These are phyloP conservation scores for Fusarium verrucosum DNA, from an alignment of 2,329 filamentous ascomycete species.

Conservation along the genomic window DNA sequence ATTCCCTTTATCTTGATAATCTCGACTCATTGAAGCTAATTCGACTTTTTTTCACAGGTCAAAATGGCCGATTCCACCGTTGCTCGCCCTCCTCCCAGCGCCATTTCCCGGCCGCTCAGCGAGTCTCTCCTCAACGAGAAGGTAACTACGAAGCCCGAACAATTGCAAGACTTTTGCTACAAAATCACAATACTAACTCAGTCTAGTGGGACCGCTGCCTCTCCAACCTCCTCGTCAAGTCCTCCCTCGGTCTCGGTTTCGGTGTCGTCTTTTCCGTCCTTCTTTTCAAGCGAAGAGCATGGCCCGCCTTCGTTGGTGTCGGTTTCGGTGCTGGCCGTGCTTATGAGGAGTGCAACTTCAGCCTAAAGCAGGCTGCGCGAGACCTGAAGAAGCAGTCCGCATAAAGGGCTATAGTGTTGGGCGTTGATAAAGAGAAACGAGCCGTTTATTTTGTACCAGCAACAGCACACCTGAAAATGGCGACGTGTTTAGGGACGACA, in stretches of 20 bases:
- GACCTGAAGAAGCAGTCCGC: conserved; percentile 64
- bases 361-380: conserved; percentile 68
- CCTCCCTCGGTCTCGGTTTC: conserved; percentile 93
- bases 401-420: conserved; percentile 42
- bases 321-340: conserved; percentile 96
- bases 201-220: conserved; percentile 96
- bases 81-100: conserved; percentile 63
- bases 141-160: conserved; percentile 64
- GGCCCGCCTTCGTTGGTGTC: conserved; percentile 93
- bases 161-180: not conserved
- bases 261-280: conserved; percentile 98
- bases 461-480: conserved; percentile 41
- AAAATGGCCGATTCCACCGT: conserved; percentile 65
- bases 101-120: conserved; percentile 86
- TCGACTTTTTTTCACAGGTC: conserved; percentile 28
- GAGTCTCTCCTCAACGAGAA: conserved; percentile 99
- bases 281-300: conserved; percentile 96
- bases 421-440: conserved; percentile 6
- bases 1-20: conserved; percentile 16
- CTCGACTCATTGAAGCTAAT: conserved; percentile 34
- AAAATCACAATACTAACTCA: conserved; percentile 34
- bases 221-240: conserved; percentile 97
- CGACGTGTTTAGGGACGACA: conserved; percentile 34
- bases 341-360: conserved; percentile 97
- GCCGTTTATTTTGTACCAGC: conserved; percentile 36